Base-by-base conservation (phyloP, 192 early-diverging fungal species). In the Helicostylum pulchrum region DNA sequence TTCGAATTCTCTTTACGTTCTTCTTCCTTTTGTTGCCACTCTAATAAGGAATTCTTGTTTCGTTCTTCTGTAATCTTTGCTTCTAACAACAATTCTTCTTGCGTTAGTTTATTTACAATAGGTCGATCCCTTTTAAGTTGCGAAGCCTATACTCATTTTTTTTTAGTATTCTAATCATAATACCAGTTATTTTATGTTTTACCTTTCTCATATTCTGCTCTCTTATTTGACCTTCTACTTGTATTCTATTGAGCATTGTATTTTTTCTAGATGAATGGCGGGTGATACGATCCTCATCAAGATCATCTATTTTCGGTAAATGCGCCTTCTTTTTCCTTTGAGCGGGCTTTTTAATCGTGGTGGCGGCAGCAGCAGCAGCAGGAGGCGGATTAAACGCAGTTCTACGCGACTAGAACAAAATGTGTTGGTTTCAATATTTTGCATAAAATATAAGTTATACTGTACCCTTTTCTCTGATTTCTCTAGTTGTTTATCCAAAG, bases 31-130 rank as follows among this genome's bases (percentile, higher is more conserved):
- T 73, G 66, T 51, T 82, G 77, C 75, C 77, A 84, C 19, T 77
- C 70, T 50, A 77, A 61, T 17, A 84, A 36, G 0, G 80, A 82
- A 4, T 77, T 73, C 46, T 72, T 46, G 68, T 84, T 84, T 54
- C 73, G 62, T 48, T 75, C 67, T 51, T 84, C 83, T 0, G 80
- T 84, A 53, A 80, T 78, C 19, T 68, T 76, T 0, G 83, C 83
- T 49, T 84, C 78, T 45, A 66, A 73, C 49, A 84, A 56, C 7
- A 84, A 48, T 42, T 84, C 83, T 39, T 84, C 78, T 59, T 84
- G 83, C 0, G 80, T 84, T 59, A 77, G 67, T 50, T 69, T 75
- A 10, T 64, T 59, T 12, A 69, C 66, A 7, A 65, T 54, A 7
- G 66, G 68, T 60, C 74, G 72, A 39, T 76, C 73, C 6, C 77